Conservation (phyloP, 441 rosid genomes). For the Oxalis stricta region DNA sequence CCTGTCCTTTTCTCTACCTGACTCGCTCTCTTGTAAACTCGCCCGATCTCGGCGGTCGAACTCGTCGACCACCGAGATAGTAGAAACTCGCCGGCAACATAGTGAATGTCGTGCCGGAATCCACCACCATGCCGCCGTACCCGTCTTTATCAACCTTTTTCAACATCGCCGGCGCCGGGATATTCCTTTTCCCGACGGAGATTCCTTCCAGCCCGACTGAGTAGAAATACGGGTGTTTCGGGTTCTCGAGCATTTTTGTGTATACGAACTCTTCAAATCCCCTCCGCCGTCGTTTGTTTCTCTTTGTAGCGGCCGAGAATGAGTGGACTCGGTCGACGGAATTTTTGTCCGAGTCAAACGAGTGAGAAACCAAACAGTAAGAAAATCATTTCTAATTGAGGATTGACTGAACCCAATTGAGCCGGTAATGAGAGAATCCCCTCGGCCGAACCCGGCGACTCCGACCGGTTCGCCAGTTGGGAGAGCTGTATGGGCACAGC, state of each 20-base stretch:
- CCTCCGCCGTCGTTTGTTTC: constrained; percentile 19
- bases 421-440: constrained; percentile 70
- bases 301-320: constrained; percentile 67
- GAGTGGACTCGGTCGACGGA: constrained; percentile 72
- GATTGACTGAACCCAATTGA: constrained; percentile 49
- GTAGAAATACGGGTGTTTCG: constrained; percentile 72
- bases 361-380: constrained; percentile 79
- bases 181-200: constrained; percentile 51
- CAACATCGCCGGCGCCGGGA: constrained; percentile 54
- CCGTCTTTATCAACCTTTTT: constrained; percentile 39
- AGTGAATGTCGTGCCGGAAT: constrained; percentile 89
- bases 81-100: constrained; percentile 70
- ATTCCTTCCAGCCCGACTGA: constrained; percentile 68
- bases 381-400: constrained; percentile 74
- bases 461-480: constrained; percentile 88
- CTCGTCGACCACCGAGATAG: constrained; percentile 39
- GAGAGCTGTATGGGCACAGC: constrained; percentile 71
- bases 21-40: constrained; percentile 41
- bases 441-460: constrained; percentile 86
- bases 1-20: constrained; percentile 59
- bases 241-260: constrained; percentile 57
- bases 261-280: constrained; percentile 37
- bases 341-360: constrained; percentile 55
- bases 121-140: constrained; percentile 82
- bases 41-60: constrained; percentile 50